Conservation (phyloP, 345 rosid species). For the Tarenaya hassleriana region DNA sequence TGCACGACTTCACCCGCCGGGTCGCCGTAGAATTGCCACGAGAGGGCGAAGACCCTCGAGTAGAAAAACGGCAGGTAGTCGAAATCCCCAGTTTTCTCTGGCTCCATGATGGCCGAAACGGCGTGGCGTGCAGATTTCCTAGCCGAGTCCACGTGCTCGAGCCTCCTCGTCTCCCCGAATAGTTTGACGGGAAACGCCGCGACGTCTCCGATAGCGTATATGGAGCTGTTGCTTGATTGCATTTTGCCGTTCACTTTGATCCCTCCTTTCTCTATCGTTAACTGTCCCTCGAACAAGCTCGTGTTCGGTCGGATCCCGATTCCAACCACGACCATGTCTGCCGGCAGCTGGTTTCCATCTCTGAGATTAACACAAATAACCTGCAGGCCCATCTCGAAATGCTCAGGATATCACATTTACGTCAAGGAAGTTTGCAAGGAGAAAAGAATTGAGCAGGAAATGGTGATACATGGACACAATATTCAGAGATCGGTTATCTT, state of each 20-base stretch:
- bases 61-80: slow-evolving; percentile 91
- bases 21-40: slow-evolving; percentile 97
- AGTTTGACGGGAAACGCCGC: slow-evolving; percentile 85
- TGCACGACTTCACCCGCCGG: slow-evolving; percentile 72
- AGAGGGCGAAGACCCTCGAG: slow-evolving; percentile 76
- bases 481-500: background rate
- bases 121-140: slow-evolving; percentile 79
- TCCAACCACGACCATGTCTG: slow-evolving; percentile 87
- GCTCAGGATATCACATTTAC: background rate
- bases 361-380: slow-evolving; percentile 74
- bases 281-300: slow-evolving; percentile 80
- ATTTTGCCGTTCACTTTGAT: slow-evolving; percentile 76
- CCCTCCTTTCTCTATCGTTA: slow-evolving; percentile 87
- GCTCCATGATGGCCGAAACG: slow-evolving; percentile 68
- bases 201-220: slow-evolving; percentile 89
- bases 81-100: slow-evolving; percentile 59
- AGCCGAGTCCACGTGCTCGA: slow-evolving; percentile 93
- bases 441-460: background rate
- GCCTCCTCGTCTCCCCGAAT: slow-evolving; percentile 74
- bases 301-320: slow-evolving; percentile 95
- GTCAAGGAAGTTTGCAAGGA: background rate
- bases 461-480: background rate
- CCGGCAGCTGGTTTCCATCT: slow-evolving; percentile 65
- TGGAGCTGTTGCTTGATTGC: slow-evolving; percentile 81
- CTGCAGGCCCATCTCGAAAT: slow-evolving; percentile 34